Percentiles rank a stretch among this genome's conserved stretches.
Conservation (phyloP, 257 asterid species). For the Solanum piurae region DNA sequence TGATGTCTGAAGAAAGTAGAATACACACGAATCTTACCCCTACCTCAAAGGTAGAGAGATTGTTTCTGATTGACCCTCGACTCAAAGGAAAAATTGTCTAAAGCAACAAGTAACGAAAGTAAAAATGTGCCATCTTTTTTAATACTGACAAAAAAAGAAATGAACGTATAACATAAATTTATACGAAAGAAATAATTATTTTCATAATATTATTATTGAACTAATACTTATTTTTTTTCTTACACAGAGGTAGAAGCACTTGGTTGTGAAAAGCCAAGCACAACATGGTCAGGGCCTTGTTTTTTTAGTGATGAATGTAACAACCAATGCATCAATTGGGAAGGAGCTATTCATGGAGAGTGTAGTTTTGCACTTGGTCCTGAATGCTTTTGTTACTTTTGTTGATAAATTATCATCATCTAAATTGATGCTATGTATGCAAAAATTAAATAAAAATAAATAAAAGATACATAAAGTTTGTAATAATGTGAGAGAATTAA, state of each 20-base stretch:
- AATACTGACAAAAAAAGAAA: neutral
- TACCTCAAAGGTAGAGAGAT: neutral
- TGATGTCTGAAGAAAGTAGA: too few species aligned
- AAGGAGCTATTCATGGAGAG: neutral
- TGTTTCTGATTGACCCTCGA: neutral
- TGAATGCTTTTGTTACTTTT: neutral
- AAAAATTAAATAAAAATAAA: neutral
- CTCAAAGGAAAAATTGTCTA: neutral
- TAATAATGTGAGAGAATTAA: neutral
- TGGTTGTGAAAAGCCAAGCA: neutral
- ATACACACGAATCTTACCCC: too few species aligned
- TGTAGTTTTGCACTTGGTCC: neutral
- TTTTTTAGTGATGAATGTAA: neutral
- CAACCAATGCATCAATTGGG: neutral
- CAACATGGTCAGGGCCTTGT: neutral
- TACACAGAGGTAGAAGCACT: neutral
- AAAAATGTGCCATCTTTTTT: too few species aligned
- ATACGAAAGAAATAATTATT: too few species aligned
- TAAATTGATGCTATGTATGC: neutral
- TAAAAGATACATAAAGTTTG: neutral
- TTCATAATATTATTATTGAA: neutral
- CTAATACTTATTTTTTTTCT: neutral
- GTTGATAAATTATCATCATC: neutral
- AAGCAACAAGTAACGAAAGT: neutral
- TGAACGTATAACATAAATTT: too few species aligned